Base-by-base conservation (phyloP, 306 rosid species). In the Medicago ruthenica region DNA sequence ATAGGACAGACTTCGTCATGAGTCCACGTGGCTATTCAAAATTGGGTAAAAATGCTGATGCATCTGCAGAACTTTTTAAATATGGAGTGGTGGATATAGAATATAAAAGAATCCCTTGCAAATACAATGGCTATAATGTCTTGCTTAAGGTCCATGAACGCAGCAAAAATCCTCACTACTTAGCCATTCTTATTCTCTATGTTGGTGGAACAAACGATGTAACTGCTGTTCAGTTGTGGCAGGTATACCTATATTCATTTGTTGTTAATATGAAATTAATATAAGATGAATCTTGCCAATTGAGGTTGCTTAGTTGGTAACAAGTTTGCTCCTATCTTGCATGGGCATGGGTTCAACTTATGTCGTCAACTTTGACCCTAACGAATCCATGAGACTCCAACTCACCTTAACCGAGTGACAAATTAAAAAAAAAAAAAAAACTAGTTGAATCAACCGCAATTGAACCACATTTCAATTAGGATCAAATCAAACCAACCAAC, bases 131-230 rank as follows among this genome's bases (percentile, higher is more conserved):
- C 68, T 22, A 76, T 73, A 85, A 87, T 47, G 8, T 91, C 58
- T 59, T 76, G 54, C 1, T 82, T 47, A 87, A 81, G 88, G 87
- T 95, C 48, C 88, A 90, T 17, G 89, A 87, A 13, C 68, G 76
- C 4, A 95, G 98, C 85, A 64, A 37, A 15, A 71, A 14, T 71
- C 98, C 98, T 7, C 22, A 36, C 14, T 95, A 95, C 84, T 76
- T 95, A 17, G 93, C 97, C 22, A 22, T 92, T 3, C 34, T 84
- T 12, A 8, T 85, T 24, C 70, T 84, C 15, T 83, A 90, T 65
- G 85, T 85, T 0, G 86, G 64, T 15, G 98, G 98, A 57, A 64
- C 68, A 77, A 66, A 87, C 9, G 98, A 95, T 58, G 55, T 92
- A 79, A 79, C 82, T 12, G 85, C 84, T 13, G 85, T 86, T 9